Evolutionary conservation across 306 rosid species (phyloP), one percentile per base, ranked within the genome.

Genomic region (Quercus suber): DNA sequence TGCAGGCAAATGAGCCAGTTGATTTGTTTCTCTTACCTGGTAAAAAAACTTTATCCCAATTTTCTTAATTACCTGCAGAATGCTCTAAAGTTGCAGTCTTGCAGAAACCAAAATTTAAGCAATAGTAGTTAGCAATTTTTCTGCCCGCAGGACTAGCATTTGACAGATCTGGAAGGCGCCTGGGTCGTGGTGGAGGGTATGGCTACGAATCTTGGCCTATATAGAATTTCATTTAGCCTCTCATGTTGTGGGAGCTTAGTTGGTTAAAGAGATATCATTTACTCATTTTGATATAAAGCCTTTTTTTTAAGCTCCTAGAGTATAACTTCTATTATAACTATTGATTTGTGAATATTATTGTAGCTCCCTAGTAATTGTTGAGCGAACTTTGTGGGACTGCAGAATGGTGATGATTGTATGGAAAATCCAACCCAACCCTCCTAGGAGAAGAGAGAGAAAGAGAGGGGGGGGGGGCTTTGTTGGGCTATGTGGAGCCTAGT

Each of bases 101-200:
- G 53, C 11, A 18, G n/a, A 79, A 58, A 57, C 67, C n/a, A 81
- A 73, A 69, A 17, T 56, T 10, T 80, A 73, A 37, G 63, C 79
- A 30, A 78, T 55, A 15, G 51, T 31, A 76, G 67, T 76, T 76
- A 19, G 53, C 67, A 12, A 69, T 64, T 57, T 51, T 86, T 83
- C 76, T 79, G 49, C 76, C 85, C 11, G 28, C 80, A 93, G 99
- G 99, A 78, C 89, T 95, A 79, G 99, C 97, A 65, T 93, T 96
- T 86, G 98, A 96, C 81, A 93, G 84, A 88, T 81, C 91, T 27
- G 97, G 99, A 81, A 91, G 88, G 85, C 99, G 98, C 55, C 78
- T 95, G 82, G 99, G 99, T 64, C 98, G 99, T 73, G 99, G 99
- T 30, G 99, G 99, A 87, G 99, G 99, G 99, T 95, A 90, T 79